phyloP scores from a whole-genome alignment of 2,329 filamentous ascomycete species.

The Ascocoryne sarcoides region DNA sequence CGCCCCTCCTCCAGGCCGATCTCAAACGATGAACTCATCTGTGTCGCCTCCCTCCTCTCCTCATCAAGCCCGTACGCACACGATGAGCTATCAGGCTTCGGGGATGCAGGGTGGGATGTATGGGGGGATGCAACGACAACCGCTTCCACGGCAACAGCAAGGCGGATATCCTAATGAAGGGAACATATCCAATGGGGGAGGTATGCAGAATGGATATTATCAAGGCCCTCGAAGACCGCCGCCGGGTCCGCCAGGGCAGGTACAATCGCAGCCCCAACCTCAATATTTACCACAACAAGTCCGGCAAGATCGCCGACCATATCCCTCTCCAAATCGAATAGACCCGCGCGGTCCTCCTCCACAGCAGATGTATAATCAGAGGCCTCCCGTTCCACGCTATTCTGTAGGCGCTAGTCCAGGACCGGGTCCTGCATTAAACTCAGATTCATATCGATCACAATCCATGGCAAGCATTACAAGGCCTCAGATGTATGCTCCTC shows the following conservation, averaged over 20 bases:
- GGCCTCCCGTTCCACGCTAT: constrained; percentile 46
- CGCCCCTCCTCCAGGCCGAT: constrained; percentile 76
- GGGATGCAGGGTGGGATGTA: constrained; percentile 33
- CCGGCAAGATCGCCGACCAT: constrained; percentile 58
- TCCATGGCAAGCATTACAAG: constrained; percentile 74
- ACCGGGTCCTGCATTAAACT: constrained; percentile 64
- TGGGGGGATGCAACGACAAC: constrained; percentile 52
- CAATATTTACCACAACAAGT: constrained; percentile 52
- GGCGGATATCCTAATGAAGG: constrained; percentile 27
- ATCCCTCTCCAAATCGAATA: constrained; percentile 51
- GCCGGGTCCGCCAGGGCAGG: constrained; percentile 23
- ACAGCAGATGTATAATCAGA: constrained; percentile 37
- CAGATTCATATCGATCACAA: constrained; percentile 83
- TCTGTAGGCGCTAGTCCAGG: constrained; percentile 36
- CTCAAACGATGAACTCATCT: constrained; percentile 89
- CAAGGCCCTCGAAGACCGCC: constrained; percentile 34
- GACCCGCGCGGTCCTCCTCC: constrained; percentile 28
- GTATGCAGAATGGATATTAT: constrained; percentile 40
- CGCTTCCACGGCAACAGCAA: constrained; percentile 46
- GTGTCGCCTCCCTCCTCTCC: constrained; percentile 48
- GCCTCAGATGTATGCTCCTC: constrained; percentile 62
- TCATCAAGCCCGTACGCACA: constrained; percentile 64
- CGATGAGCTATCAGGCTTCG: constrained; percentile 45
- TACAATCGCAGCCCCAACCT: constrained; percentile 39
- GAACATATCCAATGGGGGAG: constrained; percentile 25